Evolutionary conservation across 2,329 filamentous ascomycete genomes (phyloP).

Genomic region (Stachybotrys echinatus): DNA sequence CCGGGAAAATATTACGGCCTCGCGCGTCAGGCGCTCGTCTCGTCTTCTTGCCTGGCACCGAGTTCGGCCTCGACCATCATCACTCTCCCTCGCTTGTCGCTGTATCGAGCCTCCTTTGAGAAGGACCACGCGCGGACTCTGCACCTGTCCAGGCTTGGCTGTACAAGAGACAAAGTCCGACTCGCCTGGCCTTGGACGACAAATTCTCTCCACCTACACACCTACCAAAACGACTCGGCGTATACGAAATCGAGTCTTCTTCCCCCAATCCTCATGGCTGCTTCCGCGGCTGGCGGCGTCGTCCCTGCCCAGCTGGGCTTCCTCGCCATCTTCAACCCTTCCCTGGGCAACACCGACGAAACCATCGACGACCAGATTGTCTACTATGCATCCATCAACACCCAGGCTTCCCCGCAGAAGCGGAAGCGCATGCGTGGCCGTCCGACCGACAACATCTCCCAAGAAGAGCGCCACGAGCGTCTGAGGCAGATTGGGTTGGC

Average conservation of each 20-base stretch:
- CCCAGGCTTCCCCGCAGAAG: constrained; percentile 32
- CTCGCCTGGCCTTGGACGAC: neutral
- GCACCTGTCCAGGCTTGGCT: too few relatives aligned
- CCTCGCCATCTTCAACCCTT: constrained; percentile 91
- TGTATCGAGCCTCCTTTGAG: too few relatives aligned
- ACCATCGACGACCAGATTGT: constrained; percentile 77
- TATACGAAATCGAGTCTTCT: neutral
- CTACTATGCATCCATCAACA: constrained; percentile 72
- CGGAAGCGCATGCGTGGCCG: constrained; percentile 35
- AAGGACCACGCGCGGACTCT: too few relatives aligned
- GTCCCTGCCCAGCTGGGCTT: constrained; percentile 81
- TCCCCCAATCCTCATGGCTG: constrained; percentile 2
- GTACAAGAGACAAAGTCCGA: neutral
- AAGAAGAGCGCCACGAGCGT: constrained; percentile 75
- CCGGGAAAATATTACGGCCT: neutral
- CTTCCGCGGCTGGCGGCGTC: constrained; percentile 14
- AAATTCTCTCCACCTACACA: neutral
- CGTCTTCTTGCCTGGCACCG: too few relatives aligned
- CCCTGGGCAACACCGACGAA: constrained; percentile 56
- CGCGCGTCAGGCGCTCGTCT: neutral
- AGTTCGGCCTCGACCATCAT: too few relatives aligned
- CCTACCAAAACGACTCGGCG: neutral
- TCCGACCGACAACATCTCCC: constrained; percentile 38
- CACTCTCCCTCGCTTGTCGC: too few relatives aligned
- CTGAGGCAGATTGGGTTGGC: constrained; percentile 91